A percentile compares a stretch with the other conserved stretches of the same genome.
phyloP scores from a whole-genome alignment of 2,329 filamentous ascomycete genomes.

The Xylariaceae sp. region DNA sequence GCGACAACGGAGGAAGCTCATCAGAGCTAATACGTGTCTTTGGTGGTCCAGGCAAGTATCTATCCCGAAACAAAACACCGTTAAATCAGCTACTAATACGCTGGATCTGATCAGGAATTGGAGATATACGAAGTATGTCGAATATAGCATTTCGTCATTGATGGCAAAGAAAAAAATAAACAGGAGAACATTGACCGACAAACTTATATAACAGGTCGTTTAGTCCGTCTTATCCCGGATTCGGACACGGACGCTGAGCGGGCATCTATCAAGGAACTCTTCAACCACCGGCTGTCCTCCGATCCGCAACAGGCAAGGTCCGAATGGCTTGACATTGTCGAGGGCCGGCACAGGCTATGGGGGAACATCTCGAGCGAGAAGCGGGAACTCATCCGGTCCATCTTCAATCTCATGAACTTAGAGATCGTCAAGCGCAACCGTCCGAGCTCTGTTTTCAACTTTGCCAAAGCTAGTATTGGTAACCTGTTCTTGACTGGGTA shows the following conservation, averaged over 20 bases:
- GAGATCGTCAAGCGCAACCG: conserved; percentile 74
- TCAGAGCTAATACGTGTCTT: conserved; percentile 93
- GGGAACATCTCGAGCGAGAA: conserved; percentile 64
- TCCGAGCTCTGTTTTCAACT: conserved; percentile 72
- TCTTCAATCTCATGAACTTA: conserved; percentile 71
- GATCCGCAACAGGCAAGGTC: conserved; percentile 56
- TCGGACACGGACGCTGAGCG: conserved; percentile 58
- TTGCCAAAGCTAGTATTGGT: conserved; percentile 69
- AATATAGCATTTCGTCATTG: no score
- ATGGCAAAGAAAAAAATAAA: neutral
- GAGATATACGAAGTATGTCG: conserved; percentile 32
- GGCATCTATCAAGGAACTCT: conserved; percentile 72
- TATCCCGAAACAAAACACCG: no score
- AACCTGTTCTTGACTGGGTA: conserved; percentile 76
- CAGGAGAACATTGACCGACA: neutral
- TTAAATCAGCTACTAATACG: no score
- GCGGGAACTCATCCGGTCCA: conserved; percentile 71
- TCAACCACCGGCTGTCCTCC: conserved; percentile 78
- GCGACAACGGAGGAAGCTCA: conserved; percentile 91
- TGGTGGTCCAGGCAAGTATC: conserved; percentile 76
- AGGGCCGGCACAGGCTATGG: conserved; percentile 78
- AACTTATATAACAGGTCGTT: conserved; percentile 65
- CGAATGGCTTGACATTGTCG: conserved; percentile 88
- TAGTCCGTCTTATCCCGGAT: conserved; percentile 85
- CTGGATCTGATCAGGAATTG: no score